Evolutionary conservation across 148 eudicot genomes (phyloP), one percentile per base, ranked within the genome.

Genomic region (Polygonum aviculare): DNA sequence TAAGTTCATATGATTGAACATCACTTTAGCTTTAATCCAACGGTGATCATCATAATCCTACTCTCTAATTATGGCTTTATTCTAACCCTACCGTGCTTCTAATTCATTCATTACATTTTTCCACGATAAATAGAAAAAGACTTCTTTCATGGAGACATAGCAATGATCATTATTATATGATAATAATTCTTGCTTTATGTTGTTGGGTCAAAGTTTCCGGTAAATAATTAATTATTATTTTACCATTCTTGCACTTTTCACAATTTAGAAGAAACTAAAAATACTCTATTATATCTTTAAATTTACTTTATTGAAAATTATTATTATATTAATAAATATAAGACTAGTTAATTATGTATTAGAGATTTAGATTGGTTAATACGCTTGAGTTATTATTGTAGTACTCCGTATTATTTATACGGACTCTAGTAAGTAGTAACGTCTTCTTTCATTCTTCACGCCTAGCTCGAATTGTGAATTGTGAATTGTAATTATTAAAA

Each of bases 61-160:
- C 33, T 57, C 62, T 55, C 55, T 19, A 57, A 21, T 19, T 57
- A 44, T 19, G 7, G 6, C 12, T 2, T 57, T 22, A 57, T 57
- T 57, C 63, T 57, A 57, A 57, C 63, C 63, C 63, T 57, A 57
- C 63, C 63, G 22, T 22, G 63, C 63, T 57, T 57, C 63, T 57
- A 57, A 19, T 18, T 10, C 63, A 19, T 57, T 10, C 63, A 57
- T 57, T 57, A 6, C 62, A 55, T 55, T 19, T 7, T 55, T 55
- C 31, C 62, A 19, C n/a, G 62, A 52, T 4, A 52, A 52, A n/a
- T 16, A 3, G 15, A 16, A n/a, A 48, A 48, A 48, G 50, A 52
- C 15, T 12, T 50, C 7, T 12, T 50, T 12, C 54, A 50, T 50
- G 59, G 60, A 54, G 33, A 57, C 31, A 57, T 57, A 57, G 33